Evolutionary conservation across 768 basidiomycete species (phyloP).

Genomic region (Hypholoma sublateritium): DNA sequence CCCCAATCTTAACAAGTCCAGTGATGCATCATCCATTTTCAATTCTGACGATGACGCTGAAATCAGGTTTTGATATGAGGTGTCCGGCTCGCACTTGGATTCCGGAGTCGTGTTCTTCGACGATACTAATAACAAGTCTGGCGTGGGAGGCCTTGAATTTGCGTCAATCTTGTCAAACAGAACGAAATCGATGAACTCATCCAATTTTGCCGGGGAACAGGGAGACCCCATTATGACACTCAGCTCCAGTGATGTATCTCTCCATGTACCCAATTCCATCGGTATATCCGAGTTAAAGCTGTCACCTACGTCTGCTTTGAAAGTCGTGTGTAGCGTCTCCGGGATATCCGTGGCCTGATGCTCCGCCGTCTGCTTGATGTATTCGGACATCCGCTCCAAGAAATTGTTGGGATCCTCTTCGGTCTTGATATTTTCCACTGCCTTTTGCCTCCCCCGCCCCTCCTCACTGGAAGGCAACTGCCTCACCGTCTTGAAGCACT

Average conservation of each 20-base stretch:
- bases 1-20: slow-evolving; percentile 59
- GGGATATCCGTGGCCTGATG: slow-evolving; percentile 52
- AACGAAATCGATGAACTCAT: slow-evolving; percentile 71
- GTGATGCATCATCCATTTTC: slow-evolving; percentile 52
- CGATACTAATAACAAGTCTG: slow-evolving; percentile 67
- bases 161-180: slow-evolving; percentile 58
- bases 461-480: slow-evolving; percentile 58
- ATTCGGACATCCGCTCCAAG: slow-evolving; percentile 62
- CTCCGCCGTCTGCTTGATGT: slow-evolving; percentile 52
- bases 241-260: slow-evolving; percentile 26
- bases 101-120: slow-evolving; percentile 79
- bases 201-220: slow-evolving; percentile 48
- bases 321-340: slow-evolving; percentile 59
- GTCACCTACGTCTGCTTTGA: slow-evolving; percentile 57
- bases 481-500: slow-evolving; percentile 72
- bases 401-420: slow-evolving; percentile 66
- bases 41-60: slow-evolving; percentile 37
- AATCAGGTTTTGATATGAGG: slow-evolving; percentile 41
- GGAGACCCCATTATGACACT: too few species aligned
- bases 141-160: slow-evolving; percentile 71
- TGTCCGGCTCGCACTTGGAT: slow-evolving; percentile 65
- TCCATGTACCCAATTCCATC: slow-evolving; percentile 3
- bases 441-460: slow-evolving; percentile 40
- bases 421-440: slow-evolving; percentile 53
- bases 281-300: slow-evolving; percentile 30